These are phyloP conservation scores for Darksidea phi DNA, from an alignment of 495 filamentous ascomycete species.

Conservation along the genomic window DNA sequence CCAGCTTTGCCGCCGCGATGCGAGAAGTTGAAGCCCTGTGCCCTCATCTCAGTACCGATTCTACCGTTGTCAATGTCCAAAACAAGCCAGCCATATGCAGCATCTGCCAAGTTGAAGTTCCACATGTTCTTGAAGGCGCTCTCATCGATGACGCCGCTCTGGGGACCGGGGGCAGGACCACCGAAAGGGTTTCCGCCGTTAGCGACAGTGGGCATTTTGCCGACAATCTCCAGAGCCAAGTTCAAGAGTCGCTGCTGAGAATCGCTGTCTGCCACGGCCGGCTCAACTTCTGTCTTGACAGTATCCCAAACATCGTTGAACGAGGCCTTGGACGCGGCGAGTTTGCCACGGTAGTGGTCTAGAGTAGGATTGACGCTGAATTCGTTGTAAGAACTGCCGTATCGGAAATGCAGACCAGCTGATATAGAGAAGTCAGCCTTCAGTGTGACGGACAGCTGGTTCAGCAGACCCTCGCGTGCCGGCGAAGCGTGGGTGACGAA, in stretches of 20 bases:
- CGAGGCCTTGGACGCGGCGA: conserved; percentile 97
- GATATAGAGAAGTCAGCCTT: conserved; percentile 99
- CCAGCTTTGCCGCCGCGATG: conserved; percentile 68
- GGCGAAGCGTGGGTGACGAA: conserved; percentile 98
- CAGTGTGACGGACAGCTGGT: conserved; percentile 94
- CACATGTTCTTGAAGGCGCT: conserved; percentile 99
- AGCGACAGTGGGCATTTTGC: conserved; percentile 92
- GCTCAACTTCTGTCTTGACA: conserved; percentile 89
- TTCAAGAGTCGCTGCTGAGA: conserved; percentile 85
- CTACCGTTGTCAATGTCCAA: conserved; percentile 90
- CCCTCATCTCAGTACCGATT: conserved; percentile 97
- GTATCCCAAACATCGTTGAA: conserved; percentile 99
- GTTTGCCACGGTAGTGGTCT: conserved; percentile 98
- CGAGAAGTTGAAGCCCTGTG: conserved; percentile 98
- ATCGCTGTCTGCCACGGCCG: conserved; percentile 87
- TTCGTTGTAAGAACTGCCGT: conserved; percentile 99
- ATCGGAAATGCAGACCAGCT: conserved; percentile 96
- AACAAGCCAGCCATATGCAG: conserved; percentile 93
- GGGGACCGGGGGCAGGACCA: conserved; percentile 70
- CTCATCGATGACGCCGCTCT: conserved; percentile 89
- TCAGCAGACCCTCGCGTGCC: conserved; percentile 92
- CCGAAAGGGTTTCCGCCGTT: conserved; percentile 97
- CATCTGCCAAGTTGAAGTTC: conserved; percentile 99
- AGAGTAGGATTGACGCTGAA: conserved; percentile 98
- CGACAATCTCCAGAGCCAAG: conserved; percentile 84